Percentiles rank a stretch among this genome's conserved stretches.
Evolutionary conservation across 2,329 filamentous ascomycete genomes (phyloP).

Genomic region (Raffaelea ambrosiae): DNA sequence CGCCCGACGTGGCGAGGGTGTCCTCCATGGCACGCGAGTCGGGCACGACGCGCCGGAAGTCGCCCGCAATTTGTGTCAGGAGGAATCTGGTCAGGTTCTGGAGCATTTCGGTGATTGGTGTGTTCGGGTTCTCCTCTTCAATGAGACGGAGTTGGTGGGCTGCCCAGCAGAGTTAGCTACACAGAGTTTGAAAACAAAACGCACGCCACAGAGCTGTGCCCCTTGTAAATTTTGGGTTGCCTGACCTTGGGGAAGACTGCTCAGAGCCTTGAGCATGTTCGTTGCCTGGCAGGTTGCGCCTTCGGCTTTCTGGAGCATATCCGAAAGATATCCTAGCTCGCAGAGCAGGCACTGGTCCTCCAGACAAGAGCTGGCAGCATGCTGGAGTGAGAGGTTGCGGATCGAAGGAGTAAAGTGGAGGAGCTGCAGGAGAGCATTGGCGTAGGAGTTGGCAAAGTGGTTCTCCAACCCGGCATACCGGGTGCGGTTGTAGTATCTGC

Average conservation of each 20-base stretch:
- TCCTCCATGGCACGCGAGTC: conserved; percentile 61
- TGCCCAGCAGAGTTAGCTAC: too few species aligned
- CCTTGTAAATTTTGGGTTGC: too few species aligned
- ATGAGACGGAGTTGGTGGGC: conserved; percentile 69
- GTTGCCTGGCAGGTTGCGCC: conserved; percentile 94
- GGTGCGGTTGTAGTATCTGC: conserved; percentile 85
- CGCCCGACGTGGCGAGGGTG: conserved; percentile 60
- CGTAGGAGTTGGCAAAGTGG: conserved; percentile 94
- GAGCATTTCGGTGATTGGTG: conserved; percentile 70
- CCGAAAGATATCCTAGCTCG: conserved; percentile 90
- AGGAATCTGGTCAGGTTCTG: conserved; percentile 83
- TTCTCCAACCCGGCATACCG: conserved; percentile 87
- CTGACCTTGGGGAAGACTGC: conserved; percentile 66
- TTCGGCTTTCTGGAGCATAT: conserved; percentile 95
- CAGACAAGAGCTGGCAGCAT: conserved; percentile 77
- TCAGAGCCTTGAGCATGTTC: conserved; percentile 85
- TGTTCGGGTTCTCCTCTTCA: conserved; percentile 71
- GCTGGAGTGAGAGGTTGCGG: conserved; percentile 79
- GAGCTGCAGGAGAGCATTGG: conserved; percentile 84
- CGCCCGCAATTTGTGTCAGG: conserved; percentile 68
- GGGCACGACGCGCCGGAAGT: conserved; percentile 62
- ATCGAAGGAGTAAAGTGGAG: conserved; percentile 84
- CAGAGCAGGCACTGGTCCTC: conserved; percentile 81
- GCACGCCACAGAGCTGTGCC: conserved; percentile 47
- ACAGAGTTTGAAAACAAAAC: conserved; percentile 43